Evolutionary conservation across 2,329 filamentous ascomycete genomes (phyloP).

Genomic region (Penicillium sp.): DNA sequence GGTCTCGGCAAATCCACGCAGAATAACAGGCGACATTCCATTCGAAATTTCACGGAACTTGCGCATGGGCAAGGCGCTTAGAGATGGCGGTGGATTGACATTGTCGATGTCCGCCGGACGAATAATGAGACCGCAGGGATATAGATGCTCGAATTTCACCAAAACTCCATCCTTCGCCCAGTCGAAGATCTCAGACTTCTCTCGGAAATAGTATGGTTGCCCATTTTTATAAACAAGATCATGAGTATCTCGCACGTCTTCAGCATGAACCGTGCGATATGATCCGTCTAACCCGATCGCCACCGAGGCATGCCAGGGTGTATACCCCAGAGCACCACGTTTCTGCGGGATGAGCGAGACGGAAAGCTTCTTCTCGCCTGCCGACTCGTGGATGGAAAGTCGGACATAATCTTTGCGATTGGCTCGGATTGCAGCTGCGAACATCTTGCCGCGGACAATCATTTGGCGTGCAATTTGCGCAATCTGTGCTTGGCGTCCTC

Average conservation of each 20-base stretch:
- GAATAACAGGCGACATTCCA: slow-evolving; percentile 49
- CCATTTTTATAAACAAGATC: slow-evolving; percentile 46
- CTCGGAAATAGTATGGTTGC: slow-evolving; percentile 47
- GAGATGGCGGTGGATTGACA: slow-evolving; percentile 19
- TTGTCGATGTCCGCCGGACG: slow-evolving; percentile 20
- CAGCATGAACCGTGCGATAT: slow-evolving; percentile 23
- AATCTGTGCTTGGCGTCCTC: slow-evolving; percentile 15
- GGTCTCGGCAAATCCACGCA: slow-evolving; percentile 49
- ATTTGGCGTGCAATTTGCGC: slow-evolving; percentile 22
- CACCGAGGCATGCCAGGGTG: slow-evolving; percentile 35
- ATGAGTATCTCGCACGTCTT: slow-evolving; percentile 31
- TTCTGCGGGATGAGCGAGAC: slow-evolving; percentile 23
- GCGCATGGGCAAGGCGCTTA: slow-evolving; percentile 20
- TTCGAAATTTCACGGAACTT: slow-evolving; percentile 42
- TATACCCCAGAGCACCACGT: slow-evolving; percentile 21
- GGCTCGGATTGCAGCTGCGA: slow-evolving; percentile 25
- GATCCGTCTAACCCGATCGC: slow-evolving; percentile 27
- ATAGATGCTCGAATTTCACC: slow-evolving; percentile 44
- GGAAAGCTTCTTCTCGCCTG: slow-evolving; percentile 25
- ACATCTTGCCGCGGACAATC: slow-evolving; percentile 27
- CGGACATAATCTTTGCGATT: slow-evolving; percentile 27
- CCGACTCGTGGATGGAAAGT: slow-evolving; percentile 28
- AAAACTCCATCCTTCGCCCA: slow-evolving; percentile 37
- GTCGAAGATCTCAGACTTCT: slow-evolving; percentile 44
- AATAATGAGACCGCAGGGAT: slow-evolving; percentile 34